A percentile compares a stretch with the other conserved stretches of the same genome.
These are phyloP conservation scores for Solanum piurae DNA, from an alignment of 257 asterid species.

Conservation along the genomic window DNA sequence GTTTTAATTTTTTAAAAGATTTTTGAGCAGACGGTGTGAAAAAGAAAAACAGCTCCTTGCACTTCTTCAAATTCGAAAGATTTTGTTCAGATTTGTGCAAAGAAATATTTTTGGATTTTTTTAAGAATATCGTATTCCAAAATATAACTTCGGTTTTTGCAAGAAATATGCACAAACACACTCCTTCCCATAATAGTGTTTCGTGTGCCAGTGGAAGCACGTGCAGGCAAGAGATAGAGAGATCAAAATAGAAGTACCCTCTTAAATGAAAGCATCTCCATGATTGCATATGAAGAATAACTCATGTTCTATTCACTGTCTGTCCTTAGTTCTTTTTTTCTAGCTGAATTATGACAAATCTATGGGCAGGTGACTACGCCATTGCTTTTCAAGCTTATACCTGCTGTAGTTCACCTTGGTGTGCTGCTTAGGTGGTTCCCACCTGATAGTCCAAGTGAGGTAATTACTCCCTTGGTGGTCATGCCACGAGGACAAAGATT, in stretches of 20 bases:
- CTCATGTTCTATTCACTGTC: not conserved
- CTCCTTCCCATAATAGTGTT: not conserved
- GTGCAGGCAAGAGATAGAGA: not conserved
- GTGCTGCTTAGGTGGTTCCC: slow-evolving; percentile 86
- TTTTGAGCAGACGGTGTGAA: not conserved
- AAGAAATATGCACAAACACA: not conserved
- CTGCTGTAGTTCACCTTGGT: slow-evolving; percentile 91
- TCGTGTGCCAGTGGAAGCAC: not conserved
- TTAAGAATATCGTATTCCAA: not conserved
- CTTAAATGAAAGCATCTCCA: not conserved
- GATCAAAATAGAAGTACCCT: not conserved
- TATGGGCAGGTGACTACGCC: slow-evolving; percentile 84
- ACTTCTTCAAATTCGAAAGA: not conserved
- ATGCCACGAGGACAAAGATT: not conserved
- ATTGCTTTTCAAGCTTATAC: slow-evolving; percentile 87
- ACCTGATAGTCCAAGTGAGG: slow-evolving; percentile 77
- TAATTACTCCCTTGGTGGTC: slow-evolving; percentile 12
- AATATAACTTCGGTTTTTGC: not conserved
- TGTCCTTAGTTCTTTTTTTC: not conserved
- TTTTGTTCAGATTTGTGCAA: not conserved
- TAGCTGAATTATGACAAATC: not conserved
- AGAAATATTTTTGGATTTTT: not conserved
- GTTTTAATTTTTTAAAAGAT: not conserved
- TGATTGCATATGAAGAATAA: not conserved
- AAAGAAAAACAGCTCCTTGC: not conserved